Evolutionary conservation across 768 basidiomycete genomes (phyloP).

Genomic region (Rhizopogon vinicolor): DNA sequence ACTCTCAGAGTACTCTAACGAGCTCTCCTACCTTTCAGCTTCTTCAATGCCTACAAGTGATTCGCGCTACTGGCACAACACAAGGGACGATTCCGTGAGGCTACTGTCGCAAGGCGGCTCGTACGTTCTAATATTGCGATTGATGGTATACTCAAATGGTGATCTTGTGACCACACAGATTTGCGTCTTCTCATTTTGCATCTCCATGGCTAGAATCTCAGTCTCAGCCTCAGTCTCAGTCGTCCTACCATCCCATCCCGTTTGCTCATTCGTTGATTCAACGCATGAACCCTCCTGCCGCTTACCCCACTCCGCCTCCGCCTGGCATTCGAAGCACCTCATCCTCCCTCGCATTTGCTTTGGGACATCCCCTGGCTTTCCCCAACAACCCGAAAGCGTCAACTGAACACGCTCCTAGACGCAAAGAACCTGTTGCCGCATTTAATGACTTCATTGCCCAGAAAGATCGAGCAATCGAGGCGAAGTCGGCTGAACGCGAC

Average conservation of each 20-base stretch:
- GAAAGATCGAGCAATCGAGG: conserved; percentile 39
- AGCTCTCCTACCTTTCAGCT: conserved; percentile 52
- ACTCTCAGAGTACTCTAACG: conserved; percentile 66
- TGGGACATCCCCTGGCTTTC: conserved; percentile 42
- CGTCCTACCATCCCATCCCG: conserved; percentile 48
- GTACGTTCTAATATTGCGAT: conserved; percentile 32
- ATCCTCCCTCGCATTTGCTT: conserved; percentile 72
- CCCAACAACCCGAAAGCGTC: conserved; percentile 8
- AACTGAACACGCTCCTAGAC: conserved; percentile 31
- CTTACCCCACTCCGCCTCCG: conserved; percentile 70
- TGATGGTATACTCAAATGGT: background rate
- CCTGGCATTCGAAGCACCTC: conserved; percentile 61
- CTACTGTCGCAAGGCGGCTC: conserved; percentile 50
- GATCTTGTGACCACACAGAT: conserved; percentile 12
- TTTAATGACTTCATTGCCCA: conserved; percentile 64
- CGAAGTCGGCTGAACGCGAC: conserved; percentile 18
- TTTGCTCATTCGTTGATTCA: conserved; percentile 68
- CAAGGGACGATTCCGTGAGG: conserved; percentile 56
- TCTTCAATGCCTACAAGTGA: conserved; percentile 39
- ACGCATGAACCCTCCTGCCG: conserved; percentile 50
- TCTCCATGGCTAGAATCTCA: conserved; percentile 31
- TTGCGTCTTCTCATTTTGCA: conserved; percentile 24
- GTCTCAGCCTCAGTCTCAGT: conserved; percentile 44
- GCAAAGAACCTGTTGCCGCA: conserved; percentile 59
- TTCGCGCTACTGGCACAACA: conserved; percentile 59